Conservation (phyloP, 2,329 filamentous ascomycete genomes). For the Dactylonectria estremocensis region DNA sequence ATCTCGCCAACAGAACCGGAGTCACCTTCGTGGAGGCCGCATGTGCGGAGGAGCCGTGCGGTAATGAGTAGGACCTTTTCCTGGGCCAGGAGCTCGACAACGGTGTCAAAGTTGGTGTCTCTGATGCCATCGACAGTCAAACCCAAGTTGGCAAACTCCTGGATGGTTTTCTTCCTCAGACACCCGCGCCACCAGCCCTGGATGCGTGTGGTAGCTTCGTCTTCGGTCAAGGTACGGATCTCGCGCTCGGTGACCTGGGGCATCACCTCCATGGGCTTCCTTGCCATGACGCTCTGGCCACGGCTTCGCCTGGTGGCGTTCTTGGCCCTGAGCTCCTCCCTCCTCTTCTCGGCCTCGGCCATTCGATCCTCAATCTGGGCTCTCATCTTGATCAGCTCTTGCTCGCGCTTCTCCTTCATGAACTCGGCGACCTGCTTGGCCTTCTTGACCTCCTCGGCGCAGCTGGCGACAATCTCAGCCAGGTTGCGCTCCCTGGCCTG, state of each 20-base stretch:
- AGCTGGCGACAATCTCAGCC: constrained; percentile 84
- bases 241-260: constrained; percentile 67
- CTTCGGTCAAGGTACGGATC: constrained; percentile 64
- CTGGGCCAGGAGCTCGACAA: constrained; percentile 77
- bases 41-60: constrained; percentile 77
- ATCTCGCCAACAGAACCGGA: constrained; percentile 76
- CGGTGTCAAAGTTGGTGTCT: constrained; percentile 81
- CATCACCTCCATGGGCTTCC: constrained; percentile 65
- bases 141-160: constrained; percentile 76
- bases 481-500: constrained; percentile 85
- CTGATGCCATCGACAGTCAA: constrained; percentile 80
- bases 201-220: constrained; percentile 76
- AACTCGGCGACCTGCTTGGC: constrained; percentile 87
- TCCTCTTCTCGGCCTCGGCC: constrained; percentile 81
- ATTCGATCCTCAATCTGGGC: constrained; percentile 85
- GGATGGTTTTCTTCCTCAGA: constrained; percentile 71
- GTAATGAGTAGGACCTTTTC: constrained; percentile 77
- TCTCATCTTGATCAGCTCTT: constrained; percentile 78
- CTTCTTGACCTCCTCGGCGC: constrained; percentile 86
- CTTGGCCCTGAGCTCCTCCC: constrained; percentile 74
- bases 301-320: constrained; percentile 67
- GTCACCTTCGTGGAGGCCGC: constrained; percentile 77
- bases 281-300: constrained; percentile 66
- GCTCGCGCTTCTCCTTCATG: constrained; percentile 85
- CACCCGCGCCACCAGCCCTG: constrained; percentile 79